Evolutionary conservation across 345 rosid genomes (phyloP).

Genomic region (Laguncularia racemosa): DNA sequence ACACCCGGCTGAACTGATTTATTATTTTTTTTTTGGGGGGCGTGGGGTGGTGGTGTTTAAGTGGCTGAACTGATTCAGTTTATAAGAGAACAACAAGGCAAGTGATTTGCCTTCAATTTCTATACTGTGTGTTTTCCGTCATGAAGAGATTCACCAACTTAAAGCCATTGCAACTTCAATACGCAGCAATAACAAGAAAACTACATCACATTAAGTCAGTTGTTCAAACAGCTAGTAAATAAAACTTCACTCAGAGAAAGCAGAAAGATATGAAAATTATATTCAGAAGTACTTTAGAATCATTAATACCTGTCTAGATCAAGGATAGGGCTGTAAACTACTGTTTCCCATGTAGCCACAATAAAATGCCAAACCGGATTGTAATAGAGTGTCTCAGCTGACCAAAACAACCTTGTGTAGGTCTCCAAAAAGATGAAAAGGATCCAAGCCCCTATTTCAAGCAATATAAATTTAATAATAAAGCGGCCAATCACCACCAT

Average conservation of each 20-base stretch:
- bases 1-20: no score
- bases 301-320: slow-evolving; percentile 81
- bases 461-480: slow-evolving; percentile 70
- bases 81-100: no score
- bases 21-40: no score
- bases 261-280: neutral
- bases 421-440: slow-evolving; percentile 97
- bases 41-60: no score
- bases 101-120: no score
- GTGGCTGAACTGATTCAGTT: no score
- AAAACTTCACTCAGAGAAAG: neutral
- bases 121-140: no score
- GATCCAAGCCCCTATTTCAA: slow-evolving; percentile 93
- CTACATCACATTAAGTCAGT: no score
- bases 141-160: no score
- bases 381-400: slow-evolving; percentile 91
- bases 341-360: slow-evolving; percentile 80
- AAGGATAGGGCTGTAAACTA: slow-evolving; percentile 90
- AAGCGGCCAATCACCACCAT: slow-evolving; percentile 96
- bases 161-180: no score
- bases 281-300: neutral
- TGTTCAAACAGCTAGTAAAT: neutral
- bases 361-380: slow-evolving; percentile 93
- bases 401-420: slow-evolving; percentile 94
- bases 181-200: no score